phyloP scores from a whole-genome alignment of 2,329 filamentous ascomycete genomes.

The Botrytis deweyae region DNA sequence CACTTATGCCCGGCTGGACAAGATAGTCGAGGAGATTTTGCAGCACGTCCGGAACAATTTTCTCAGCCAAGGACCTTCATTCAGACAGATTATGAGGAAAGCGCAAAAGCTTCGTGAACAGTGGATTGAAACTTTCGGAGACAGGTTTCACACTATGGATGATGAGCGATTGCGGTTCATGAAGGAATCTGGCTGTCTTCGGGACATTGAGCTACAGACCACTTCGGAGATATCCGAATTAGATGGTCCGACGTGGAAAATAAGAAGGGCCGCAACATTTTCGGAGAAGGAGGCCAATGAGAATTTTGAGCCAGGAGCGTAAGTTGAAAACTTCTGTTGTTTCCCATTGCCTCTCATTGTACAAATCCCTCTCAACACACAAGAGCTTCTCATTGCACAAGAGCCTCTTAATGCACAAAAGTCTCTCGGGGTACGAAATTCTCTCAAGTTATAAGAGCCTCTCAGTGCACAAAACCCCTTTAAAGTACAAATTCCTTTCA shows the following conservation, averaged over 20 bases:
- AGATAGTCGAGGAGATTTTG: constrained; percentile 29
- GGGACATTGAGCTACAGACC: constrained; percentile 22
- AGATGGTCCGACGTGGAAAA: constrained; percentile 23
- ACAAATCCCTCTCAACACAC: background rate
- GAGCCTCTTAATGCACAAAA: background rate
- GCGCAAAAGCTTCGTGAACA: constrained; percentile 24
- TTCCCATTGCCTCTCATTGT: background rate
- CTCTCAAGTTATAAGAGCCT: too few relatives aligned
- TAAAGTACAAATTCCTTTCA: too few relatives aligned
- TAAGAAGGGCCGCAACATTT: constrained; percentile 17
- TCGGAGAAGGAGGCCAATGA: constrained; percentile 38
- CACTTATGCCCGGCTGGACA: constrained; percentile 20
- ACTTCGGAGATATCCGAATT: constrained; percentile 11
- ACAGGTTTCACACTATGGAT: constrained; percentile 29
- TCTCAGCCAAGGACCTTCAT: constrained; percentile 1
- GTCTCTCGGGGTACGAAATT: too few relatives aligned
- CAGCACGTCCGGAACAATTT: constrained; percentile 11
- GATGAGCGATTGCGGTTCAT: constrained; percentile 27
- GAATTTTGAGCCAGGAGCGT: constrained; percentile 50
- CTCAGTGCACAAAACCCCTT: too few relatives aligned
- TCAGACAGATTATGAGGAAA: constrained; percentile 18
- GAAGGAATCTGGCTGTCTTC: constrained; percentile 25
- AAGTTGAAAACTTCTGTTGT: constrained; percentile 44
- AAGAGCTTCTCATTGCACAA: constrained; percentile 19
- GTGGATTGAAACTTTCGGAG: constrained; percentile 30